A percentile compares a stretch with the other conserved stretches of the same genome.
These are phyloP conservation scores for Blumeria hordei DNA, from an alignment of 2,329 filamentous ascomycete species.

Conservation along the genomic window DNA sequence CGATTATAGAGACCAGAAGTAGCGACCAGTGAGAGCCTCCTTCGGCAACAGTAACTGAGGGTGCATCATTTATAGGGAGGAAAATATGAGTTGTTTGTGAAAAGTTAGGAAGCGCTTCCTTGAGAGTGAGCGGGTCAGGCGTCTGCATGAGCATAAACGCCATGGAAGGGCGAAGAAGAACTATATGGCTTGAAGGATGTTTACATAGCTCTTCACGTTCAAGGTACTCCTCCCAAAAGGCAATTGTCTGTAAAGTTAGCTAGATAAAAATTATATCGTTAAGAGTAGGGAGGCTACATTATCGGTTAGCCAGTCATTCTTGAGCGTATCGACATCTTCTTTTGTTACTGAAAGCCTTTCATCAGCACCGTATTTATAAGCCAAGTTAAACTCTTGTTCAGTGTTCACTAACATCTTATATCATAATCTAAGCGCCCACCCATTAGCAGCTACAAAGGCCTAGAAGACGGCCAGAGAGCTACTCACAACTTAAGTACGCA, in stretches of 20 bases:
- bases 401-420: slow-evolving; percentile 27
- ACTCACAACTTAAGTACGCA: slow-evolving; percentile 45
- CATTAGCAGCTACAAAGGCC: slow-evolving; percentile 2
- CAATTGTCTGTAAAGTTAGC: slow-evolving; percentile 44
- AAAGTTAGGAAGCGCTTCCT: slow-evolving; percentile 60
- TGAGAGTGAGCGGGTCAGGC: slow-evolving; percentile 27
- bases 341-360: slow-evolving; percentile 39
- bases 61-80: slow-evolving; percentile 78
- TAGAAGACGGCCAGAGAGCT: not conserved
- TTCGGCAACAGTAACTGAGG: slow-evolving; percentile 53
- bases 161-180: slow-evolving; percentile 81
- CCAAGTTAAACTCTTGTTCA: not conserved
- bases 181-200: slow-evolving; percentile 64
- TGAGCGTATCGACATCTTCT: slow-evolving; percentile 72
- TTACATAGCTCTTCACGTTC: slow-evolving; percentile 66
- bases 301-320: slow-evolving; percentile 88
- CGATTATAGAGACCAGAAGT: slow-evolving; percentile 67
- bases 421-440: slow-evolving; percentile 28
- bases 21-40: slow-evolving; percentile 89
- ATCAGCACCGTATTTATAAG: slow-evolving; percentile 5
- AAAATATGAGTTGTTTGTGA: slow-evolving; percentile 70
- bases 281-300: slow-evolving; percentile 31
- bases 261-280: not conserved
- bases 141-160: slow-evolving; percentile 72
- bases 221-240: slow-evolving; percentile 94